Base-by-base conservation (phyloP, 1,284 basidiomycete species). In the Phylloporus sp. region DNA sequence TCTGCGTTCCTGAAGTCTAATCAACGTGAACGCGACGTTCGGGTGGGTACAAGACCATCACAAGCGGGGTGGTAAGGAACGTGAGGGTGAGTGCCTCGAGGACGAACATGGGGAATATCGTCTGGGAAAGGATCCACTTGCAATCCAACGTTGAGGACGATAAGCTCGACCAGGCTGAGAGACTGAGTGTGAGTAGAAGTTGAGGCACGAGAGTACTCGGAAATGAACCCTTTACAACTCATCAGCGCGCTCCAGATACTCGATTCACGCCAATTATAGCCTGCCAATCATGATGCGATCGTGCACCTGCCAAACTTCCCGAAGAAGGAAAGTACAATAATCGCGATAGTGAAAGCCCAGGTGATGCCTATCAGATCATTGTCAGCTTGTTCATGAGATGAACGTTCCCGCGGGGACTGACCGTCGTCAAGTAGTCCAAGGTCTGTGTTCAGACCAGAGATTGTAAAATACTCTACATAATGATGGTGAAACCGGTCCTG, bases 111-210 rank as follows among this genome's bases (percentile, higher is more conserved):
- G 91, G 91, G 74, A 93, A 93, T 3, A 93, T 89, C 45, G 82
- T 82, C 82, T 81, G 85, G 39, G 93, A 89, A 57, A 99, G 85
- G 71, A 99, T 97, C 0, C 88, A 96, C 96, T 8, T 86, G 82
- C 2, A 97, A 85, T 53, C 97, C 97, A 71, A 99, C 93, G 78
- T 99, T 99, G 73, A 99, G 89, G 12, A 98, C 97, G 74, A 99
- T 98, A 43, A 98, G 87, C 77, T 97, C 94, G 15, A 95, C 92
- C 14, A 96, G 83, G 67, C 92, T 93, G 64, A 8, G n/a, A 20
- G 29, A 15, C n/a, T n/a, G 5, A 7, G 53, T 12, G 35, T 63
- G 32, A 62, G 43, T 29, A 41, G 39, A 47, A 37, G 52, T 6
- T 20, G 35, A 7, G 17, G 66, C 15, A 11, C 29, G 14, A 5